phyloP scores from a whole-genome alignment of 2,329 filamentous ascomycete genomes.

The Alternaria atra region DNA sequence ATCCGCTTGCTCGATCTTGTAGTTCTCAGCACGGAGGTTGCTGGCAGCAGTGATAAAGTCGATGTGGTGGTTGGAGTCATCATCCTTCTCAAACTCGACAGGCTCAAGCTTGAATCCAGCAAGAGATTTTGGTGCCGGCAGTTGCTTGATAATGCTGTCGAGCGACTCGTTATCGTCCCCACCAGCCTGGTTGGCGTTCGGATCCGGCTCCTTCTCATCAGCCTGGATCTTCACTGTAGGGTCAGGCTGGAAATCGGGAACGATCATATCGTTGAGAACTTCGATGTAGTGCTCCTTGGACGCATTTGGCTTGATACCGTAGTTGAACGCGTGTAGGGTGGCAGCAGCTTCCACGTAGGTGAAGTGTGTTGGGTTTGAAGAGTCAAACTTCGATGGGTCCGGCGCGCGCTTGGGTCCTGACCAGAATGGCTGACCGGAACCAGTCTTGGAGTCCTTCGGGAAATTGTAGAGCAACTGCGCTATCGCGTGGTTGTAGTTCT shows the following conservation, averaged over 20 bases:
- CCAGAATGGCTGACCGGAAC: conserved; percentile 92
- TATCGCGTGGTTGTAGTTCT: conserved; percentile 96
- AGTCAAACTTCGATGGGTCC: conserved; percentile 87
- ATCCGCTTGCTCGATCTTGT: conserved; percentile 93
- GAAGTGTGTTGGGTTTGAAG: conserved; percentile 84
- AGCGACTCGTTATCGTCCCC: conserved; percentile 81
- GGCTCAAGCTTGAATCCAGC: conserved; percentile 88
- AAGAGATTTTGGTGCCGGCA: conserved; percentile 82
- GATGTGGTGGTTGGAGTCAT: conserved; percentile 97
- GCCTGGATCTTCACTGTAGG: conserved; percentile 95
- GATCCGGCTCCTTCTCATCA: conserved; percentile 92
- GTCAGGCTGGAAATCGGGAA: conserved; percentile 92
- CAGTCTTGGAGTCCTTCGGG: conserved; percentile 90
- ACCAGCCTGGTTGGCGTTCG: conserved; percentile 71
- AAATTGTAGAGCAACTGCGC: conserved; percentile 97
- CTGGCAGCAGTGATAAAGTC: conserved; percentile 98
- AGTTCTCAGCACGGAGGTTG: conserved; percentile 96
- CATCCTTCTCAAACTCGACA: conserved; percentile 98
- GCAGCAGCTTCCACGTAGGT: conserved; percentile 87
- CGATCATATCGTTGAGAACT: conserved; percentile 89
- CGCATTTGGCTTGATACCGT: conserved; percentile 87
- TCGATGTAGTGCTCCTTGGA: conserved; percentile 77
- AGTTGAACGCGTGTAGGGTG: conserved; percentile 97
- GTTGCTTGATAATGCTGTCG: conserved; percentile 72
- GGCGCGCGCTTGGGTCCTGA: conserved; percentile 97